A percentile compares a stretch with the other conserved stretches of the same genome.
phyloP scores from a whole-genome alignment of 2,329 filamentous ascomycete species.

The Xylariaceae sp. region DNA sequence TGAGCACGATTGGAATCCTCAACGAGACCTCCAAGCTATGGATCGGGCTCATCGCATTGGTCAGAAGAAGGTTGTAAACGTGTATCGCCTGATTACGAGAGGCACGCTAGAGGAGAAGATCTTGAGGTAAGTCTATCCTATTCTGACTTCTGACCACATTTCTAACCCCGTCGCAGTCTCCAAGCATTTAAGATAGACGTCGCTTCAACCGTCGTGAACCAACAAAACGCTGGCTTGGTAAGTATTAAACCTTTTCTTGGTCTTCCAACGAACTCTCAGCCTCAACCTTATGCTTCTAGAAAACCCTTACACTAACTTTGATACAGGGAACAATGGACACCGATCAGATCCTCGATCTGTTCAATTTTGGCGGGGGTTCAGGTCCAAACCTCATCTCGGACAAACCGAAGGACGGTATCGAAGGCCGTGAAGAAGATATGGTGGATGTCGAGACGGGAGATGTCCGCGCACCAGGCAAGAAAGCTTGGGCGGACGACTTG shows the following conservation, averaged over 20 bases:
- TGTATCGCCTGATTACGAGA: slow-evolving; percentile 94
- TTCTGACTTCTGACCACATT: slow-evolving; percentile 12
- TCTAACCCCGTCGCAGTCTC: slow-evolving; percentile 56
- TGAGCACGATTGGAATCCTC: slow-evolving; percentile 99
- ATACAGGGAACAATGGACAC: slow-evolving; percentile 83
- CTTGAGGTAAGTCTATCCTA: slow-evolving; percentile 58
- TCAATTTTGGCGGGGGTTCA: slow-evolving; percentile 85
- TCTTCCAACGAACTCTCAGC: neutral
- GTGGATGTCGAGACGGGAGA: slow-evolving; percentile 93
- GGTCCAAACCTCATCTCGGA: slow-evolving; percentile 70
- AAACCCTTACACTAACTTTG: slow-evolving; percentile 25
- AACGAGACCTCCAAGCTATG: slow-evolving; percentile 99
- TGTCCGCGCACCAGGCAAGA: slow-evolving; percentile 92
- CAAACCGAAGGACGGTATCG: slow-evolving; percentile 63
- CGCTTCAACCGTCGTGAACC: slow-evolving; percentile 96
- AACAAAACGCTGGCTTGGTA: slow-evolving; percentile 89
- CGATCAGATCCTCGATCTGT: slow-evolving; percentile 95
- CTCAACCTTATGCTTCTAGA: neutral
- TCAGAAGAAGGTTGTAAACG: slow-evolving; percentile 99
- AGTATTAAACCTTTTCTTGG: slow-evolving; percentile 21
- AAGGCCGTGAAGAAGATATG: slow-evolving; percentile 80
- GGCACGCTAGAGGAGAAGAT: slow-evolving; percentile 99
- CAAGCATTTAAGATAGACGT: slow-evolving; percentile 99
- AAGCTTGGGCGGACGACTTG: slow-evolving; percentile 91
- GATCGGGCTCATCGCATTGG: slow-evolving; percentile 97